Evolutionary conservation across 1,284 basidiomycete species (phyloP).

Genomic region (Ustilago bromivora): DNA sequence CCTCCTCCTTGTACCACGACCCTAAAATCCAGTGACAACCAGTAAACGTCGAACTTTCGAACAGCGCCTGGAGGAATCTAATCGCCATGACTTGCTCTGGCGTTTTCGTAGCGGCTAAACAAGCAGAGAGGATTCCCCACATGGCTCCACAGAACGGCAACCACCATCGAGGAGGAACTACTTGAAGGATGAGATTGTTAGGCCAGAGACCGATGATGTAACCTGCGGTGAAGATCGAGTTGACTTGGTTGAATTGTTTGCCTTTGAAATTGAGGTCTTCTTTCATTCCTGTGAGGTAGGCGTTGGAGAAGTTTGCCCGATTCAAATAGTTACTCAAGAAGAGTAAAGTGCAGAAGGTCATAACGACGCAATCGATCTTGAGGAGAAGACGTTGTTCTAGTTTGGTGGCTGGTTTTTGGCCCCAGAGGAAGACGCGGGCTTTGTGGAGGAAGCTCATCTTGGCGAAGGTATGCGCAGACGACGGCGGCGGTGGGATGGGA

Average conservation of each 20-base stretch:
- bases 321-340: slow-evolving; percentile 57
- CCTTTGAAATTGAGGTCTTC: slow-evolving; percentile 80
- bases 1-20: slow-evolving; percentile 79
- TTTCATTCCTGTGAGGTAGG: slow-evolving; percentile 83
- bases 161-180: slow-evolving; percentile 59
- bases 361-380: slow-evolving; percentile 57
- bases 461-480: not conserved
- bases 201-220: slow-evolving; percentile 63
- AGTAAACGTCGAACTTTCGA: slow-evolving; percentile 74
- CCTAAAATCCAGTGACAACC: slow-evolving; percentile 77
- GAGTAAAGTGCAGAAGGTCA: slow-evolving; percentile 50
- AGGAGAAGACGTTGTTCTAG: slow-evolving; percentile 40
- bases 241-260: slow-evolving; percentile 76
- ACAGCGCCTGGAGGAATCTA: slow-evolving; percentile 80
- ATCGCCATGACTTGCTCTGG: slow-evolving; percentile 76
- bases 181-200: slow-evolving; percentile 66
- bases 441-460: slow-evolving; percentile 39
- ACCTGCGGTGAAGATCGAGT: slow-evolving; percentile 71
- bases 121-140: slow-evolving; percentile 58
- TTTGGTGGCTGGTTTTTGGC: slow-evolving; percentile 39
- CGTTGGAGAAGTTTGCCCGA: slow-evolving; percentile 52
- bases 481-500: not conserved
- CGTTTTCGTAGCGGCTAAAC: slow-evolving; percentile 42
- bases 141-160: slow-evolving; percentile 53
- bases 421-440: slow-evolving; percentile 48